Base-by-base conservation (phyloP, 495 filamentous ascomycete genomes). In the Massariosphaeria phaeospora region DNA sequence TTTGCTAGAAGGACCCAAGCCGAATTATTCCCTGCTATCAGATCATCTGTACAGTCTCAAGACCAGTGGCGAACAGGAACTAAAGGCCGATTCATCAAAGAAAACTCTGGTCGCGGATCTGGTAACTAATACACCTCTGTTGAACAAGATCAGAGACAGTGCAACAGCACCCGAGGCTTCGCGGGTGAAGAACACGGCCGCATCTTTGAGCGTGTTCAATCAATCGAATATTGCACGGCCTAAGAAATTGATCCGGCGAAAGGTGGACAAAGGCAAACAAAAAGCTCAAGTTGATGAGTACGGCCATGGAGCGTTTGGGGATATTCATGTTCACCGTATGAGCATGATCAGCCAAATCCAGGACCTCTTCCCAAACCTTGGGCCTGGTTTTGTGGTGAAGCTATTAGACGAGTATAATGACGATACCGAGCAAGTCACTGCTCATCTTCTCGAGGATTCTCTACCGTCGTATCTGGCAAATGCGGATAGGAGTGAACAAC, bases 361-460 rank as follows among this genome's bases (percentile, higher is more conserved):
- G 64, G 93, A 98, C 62, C 75, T 98, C 21, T 96, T 98, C 69
- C 89, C 93, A 0, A 81, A 91, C 52, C 76, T 98, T 7, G 93
- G 91, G 2, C 81, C 86, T 6, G 86, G 79, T 3, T 97, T 95
- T 68, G 72, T 97, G 34, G 73, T 84, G 13, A 81, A 80, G 55
- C 76, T 96, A 13, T 75, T 97, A 2, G 86, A 93, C 57, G 81
- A 84, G 64, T 93, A 93, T 71, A 64, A 72, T 50, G 79, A 91
- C 60, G 74, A 89, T 67, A 78, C 86, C 0, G 93, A 97, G 64
- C 78, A 82, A 63, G 83, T 91, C 30, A 83, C 91, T 38, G 77
- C 85, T 2, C 86, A 91, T 66, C 76, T 98, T 3, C 83, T 98
- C 10, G 93, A 96, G 56, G 84, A 84, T 56, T 83, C 82, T 3